Base-by-base conservation (phyloP, 805 yeast species). In the Jamesozyma spencerorum region DNA sequence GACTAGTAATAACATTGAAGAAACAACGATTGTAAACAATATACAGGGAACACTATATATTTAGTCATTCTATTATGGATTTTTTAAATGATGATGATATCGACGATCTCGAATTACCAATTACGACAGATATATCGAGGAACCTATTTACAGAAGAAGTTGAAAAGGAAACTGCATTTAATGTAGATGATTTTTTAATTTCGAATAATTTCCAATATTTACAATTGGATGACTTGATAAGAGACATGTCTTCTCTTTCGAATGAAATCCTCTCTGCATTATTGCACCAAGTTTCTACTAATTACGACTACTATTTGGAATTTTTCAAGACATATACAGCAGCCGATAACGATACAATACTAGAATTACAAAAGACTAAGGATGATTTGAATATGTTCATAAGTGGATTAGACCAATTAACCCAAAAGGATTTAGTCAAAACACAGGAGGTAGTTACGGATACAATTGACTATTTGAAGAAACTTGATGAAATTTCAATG, bases 181-280 rank as follows among this genome's bases (percentile, higher is more conserved):
- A 55, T 38, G 53, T 56, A 3, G 60, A 57, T 40, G 45, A 44
- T 6, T 58, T 60, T 35, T 45, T 60, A 14, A 45, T 60, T 31
- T 45, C 48, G 19, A 58, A 59, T 38, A 60, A 59, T 38, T 50
- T 58, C 38, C 60, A 60, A n/a, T 60, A 53, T 36, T 41, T 52
- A 13, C 54, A 58, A 8, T 39, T 60, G n/a, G 63, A 60, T 34
- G 41, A 51, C 2, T 48, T 60, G 13, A 49, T 57, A 11, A 44
- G 54, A 22, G 55, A 54, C n/a, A 34, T 58, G 7, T 42, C 53
- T 0, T 38, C 36, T 11, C 39, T 60, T 5, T 55, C 62, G 2
- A 46, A 46, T 12, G 55, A 53, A 4, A 47, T 53, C 43, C 50
- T 52, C 5, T 48, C 47, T 7, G 45, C 48, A n/a, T 40, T 60